A percentile compares a stretch with the other conserved stretches of the same genome.
Evolutionary conservation across 371 early-diverging fungal species (phyloP).

Genomic region (Blyttiomyces sp.): DNA sequence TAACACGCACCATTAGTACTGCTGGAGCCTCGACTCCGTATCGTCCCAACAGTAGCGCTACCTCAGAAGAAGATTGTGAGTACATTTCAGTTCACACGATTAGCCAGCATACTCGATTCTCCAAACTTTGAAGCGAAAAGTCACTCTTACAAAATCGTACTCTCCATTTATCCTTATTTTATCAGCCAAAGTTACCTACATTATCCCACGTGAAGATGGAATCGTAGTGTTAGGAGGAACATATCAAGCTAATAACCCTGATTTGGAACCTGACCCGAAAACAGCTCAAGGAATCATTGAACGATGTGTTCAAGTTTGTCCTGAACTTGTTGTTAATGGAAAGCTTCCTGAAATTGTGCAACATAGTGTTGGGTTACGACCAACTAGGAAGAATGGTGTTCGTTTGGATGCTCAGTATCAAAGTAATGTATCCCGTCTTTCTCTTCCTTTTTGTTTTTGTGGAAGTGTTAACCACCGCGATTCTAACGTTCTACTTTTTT

Average conservation of each 20-base stretch:
- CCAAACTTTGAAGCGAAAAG: background rate
- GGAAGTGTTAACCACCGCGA: background rate
- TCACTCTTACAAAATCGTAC: background rate
- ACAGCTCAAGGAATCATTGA: constrained; percentile 44
- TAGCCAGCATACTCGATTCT: background rate
- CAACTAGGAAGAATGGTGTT: constrained; percentile 66
- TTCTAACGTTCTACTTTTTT: background rate
- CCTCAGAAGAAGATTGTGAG: background rate
- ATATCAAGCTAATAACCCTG: constrained; percentile 59
- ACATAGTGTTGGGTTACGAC: constrained; percentile 69
- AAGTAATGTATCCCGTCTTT: constrained; percentile 9
- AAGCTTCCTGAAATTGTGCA: constrained; percentile 57
- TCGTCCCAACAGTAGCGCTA: constrained; percentile 9
- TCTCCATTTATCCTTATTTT: background rate
- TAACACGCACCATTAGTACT: constrained; percentile 40
- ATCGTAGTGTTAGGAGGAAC: constrained; percentile 77
- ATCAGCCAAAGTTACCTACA: constrained; percentile 53
- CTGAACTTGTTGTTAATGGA: constrained; percentile 42
- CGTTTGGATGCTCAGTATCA: constrained; percentile 63
- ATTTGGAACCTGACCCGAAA: constrained; percentile 25
- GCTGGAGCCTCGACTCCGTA: constrained; percentile 20
- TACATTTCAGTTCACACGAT: background rate
- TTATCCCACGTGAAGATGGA: constrained; percentile 77
- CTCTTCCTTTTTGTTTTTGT: background rate
- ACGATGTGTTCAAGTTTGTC: constrained; percentile 47